These are phyloP conservation scores for Chrysoporthe puriensis DNA, from an alignment of 2,329 filamentous ascomycete species.

Conservation along the genomic window DNA sequence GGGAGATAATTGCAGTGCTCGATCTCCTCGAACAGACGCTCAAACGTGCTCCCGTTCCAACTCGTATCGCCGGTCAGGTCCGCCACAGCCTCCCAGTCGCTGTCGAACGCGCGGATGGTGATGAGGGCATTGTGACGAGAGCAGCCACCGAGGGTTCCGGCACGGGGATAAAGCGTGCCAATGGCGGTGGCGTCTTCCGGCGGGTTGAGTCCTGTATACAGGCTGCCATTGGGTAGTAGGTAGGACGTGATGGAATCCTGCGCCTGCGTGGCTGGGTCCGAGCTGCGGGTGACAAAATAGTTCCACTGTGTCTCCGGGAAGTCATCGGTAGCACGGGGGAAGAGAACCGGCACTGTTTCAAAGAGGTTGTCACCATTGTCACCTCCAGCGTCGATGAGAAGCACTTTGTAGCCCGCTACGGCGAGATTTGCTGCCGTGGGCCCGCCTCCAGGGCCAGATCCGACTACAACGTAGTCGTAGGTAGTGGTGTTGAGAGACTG, in stretches of 20 bases:
- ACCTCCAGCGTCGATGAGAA: constrained; percentile 57
- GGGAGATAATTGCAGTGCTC: constrained; percentile 53
- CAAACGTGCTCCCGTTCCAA: constrained; percentile 54
- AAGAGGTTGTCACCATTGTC: constrained; percentile 51
- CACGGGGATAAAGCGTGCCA: constrained; percentile 62
- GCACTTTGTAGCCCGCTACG: constrained; percentile 22
- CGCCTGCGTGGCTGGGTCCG: constrained; percentile 54
- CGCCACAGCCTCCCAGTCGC: constrained; percentile 58
- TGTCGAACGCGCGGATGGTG: constrained; percentile 54
- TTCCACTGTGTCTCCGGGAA: constrained; percentile 62
- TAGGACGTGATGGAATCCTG: constrained; percentile 64
- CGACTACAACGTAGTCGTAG: constrained; percentile 27
- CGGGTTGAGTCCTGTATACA: constrained; percentile 58
- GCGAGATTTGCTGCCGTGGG: constrained; percentile 24
- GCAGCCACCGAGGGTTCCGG: constrained; percentile 61
- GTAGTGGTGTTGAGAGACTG: constrained; percentile 11
- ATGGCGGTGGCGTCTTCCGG: constrained; percentile 54
- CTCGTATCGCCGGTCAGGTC: constrained; percentile 57
- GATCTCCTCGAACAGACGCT: constrained; percentile 51
- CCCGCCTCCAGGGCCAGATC: constrained; percentile 25
- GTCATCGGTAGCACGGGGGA: constrained; percentile 57
- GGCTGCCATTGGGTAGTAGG: constrained; percentile 50
- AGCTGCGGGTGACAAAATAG: constrained; percentile 67
- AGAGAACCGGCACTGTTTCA: constrained; percentile 37
- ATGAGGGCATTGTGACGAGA: constrained; percentile 60